A percentile compares a stretch with the other conserved stretches of the same genome.
Evolutionary conservation across 1,284 basidiomycete genomes (phyloP).

Genomic region (Heliocybe sulcata): DNA sequence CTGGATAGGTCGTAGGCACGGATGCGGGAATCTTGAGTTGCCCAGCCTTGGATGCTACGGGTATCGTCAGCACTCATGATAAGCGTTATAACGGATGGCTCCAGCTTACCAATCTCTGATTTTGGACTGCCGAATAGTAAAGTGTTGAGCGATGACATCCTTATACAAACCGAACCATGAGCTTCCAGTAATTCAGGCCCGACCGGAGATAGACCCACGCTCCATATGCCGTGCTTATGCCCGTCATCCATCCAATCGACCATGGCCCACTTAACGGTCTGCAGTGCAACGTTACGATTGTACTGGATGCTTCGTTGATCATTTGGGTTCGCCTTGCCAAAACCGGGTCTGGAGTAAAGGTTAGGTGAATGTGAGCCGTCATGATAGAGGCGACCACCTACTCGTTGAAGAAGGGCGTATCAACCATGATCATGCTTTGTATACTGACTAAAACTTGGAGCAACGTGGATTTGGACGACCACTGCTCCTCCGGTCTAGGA

Average conservation of each 20-base stretch:
- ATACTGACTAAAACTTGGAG: slow-evolving; percentile 50
- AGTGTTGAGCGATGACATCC: slow-evolving; percentile 45
- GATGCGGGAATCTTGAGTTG: slow-evolving; percentile 21
- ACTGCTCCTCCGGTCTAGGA: slow-evolving; percentile 43
- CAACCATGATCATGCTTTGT: slow-evolving; percentile 50
- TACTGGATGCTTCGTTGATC: slow-evolving; percentile 30
- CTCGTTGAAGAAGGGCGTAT: slow-evolving; percentile 52
- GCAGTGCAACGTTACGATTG: slow-evolving; percentile 31
- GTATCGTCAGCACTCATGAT: neutral
- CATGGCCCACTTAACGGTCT: slow-evolving; percentile 43
- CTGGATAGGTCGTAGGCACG: slow-evolving; percentile 11
- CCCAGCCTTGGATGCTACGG: slow-evolving; percentile 32
- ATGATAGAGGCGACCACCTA: slow-evolving; percentile 19
- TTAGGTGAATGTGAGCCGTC: slow-evolving; percentile 1
- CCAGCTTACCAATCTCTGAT: slow-evolving; percentile 33
- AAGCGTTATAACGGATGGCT: neutral
- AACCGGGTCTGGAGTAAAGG: slow-evolving; percentile 30
- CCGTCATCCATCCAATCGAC: slow-evolving; percentile 42
- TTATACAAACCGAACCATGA: slow-evolving; percentile 10
- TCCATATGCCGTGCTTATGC: slow-evolving; percentile 36
- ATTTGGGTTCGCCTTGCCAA: slow-evolving; percentile 30
- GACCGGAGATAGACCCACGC: slow-evolving; percentile 21
- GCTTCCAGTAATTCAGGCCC: neutral
- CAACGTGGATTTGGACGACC: slow-evolving; percentile 43
- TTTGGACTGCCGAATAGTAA: slow-evolving; percentile 29